A percentile compares a stretch with the other conserved stretches of the same genome.
These are phyloP conservation scores for Draba incana DNA, from an alignment of 345 rosid species.

Conservation along the genomic window DNA sequence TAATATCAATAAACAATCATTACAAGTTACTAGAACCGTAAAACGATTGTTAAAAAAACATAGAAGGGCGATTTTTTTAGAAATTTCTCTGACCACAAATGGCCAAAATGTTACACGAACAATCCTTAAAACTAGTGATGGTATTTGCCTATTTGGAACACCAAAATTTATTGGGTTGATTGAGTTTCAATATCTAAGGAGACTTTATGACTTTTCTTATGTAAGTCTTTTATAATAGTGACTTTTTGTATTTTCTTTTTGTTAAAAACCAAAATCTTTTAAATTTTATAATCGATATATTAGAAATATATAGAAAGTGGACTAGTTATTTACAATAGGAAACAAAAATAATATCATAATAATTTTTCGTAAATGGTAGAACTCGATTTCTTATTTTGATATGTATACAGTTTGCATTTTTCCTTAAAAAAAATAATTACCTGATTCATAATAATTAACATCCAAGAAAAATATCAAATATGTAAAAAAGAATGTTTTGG, in stretches of 20 bases:
- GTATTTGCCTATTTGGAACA: constrained; percentile 3
- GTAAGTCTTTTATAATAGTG: background rate
- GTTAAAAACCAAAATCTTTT: background rate
- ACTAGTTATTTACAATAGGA: no score
- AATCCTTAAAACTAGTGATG: constrained; percentile 8
- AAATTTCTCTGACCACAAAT: background rate
- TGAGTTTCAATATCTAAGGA: constrained; percentile 24
- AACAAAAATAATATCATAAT: no score
- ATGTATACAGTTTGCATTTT: no score
- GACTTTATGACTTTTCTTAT: constrained; percentile 39
- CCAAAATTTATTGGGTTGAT: constrained; percentile 1
- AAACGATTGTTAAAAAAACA: background rate
- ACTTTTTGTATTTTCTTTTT: background rate
- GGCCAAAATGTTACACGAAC: background rate
- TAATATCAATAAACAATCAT: background rate
- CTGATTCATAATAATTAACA: background rate
- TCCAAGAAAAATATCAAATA: background rate
- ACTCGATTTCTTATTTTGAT: no score
- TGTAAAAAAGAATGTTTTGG: background rate
- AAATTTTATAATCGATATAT: no score
- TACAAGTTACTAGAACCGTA: background rate
- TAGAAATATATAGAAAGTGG: no score
- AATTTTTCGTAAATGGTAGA: no score
- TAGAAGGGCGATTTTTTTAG: background rate
- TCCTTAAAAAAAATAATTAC: background rate